Evolutionary conservation across 768 basidiomycete genomes (phyloP).

Genomic region (Pulveroboletus sp.): DNA sequence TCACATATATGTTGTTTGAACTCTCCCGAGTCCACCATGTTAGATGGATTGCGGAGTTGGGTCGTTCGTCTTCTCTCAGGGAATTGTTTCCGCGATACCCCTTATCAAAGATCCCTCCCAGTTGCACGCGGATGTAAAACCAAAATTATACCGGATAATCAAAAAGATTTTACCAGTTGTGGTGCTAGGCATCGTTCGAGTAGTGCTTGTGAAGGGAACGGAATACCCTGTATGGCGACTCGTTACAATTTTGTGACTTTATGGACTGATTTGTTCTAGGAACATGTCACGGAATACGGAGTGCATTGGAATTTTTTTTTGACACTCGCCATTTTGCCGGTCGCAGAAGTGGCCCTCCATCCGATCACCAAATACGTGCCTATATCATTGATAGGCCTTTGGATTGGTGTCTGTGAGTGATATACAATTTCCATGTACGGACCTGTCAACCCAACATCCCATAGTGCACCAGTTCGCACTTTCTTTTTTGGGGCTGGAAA

Average conservation of each 20-base stretch:
- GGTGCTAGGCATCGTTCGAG: constrained; percentile 67
- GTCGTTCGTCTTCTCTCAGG: constrained; percentile 95
- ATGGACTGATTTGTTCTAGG: constrained; percentile 41
- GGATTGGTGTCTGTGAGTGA: constrained; percentile 54
- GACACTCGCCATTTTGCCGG: constrained; percentile 77
- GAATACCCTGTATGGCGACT: constrained; percentile 79
- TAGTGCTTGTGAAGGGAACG: constrained; percentile 83
- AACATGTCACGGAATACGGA: constrained; percentile 95
- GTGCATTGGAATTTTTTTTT: constrained; percentile 99
- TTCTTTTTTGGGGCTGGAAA: constrained; percentile 48
- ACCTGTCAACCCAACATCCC: not conserved
- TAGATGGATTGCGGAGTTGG: constrained; percentile 99
- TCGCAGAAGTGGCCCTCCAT: constrained; percentile 65
- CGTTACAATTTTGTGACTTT: not conserved
- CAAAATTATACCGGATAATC: constrained; percentile 48
- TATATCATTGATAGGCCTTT: constrained; percentile 56
- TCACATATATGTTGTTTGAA: not conserved
- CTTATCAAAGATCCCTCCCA: constrained; percentile 59
- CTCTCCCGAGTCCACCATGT: not conserved
- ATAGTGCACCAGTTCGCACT: constrained; percentile 74
- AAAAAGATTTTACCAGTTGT: constrained; percentile 65
- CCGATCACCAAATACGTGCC: constrained; percentile 57
- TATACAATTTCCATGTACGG: not conserved
- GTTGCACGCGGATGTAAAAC: constrained; percentile 43
- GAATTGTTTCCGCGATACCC: constrained; percentile 84